Evolutionary conservation across 352 stramenopile genomes (phyloP), one percentile per base, ranked within the genome.

Genomic region (Peronospora tabacina): DNA sequence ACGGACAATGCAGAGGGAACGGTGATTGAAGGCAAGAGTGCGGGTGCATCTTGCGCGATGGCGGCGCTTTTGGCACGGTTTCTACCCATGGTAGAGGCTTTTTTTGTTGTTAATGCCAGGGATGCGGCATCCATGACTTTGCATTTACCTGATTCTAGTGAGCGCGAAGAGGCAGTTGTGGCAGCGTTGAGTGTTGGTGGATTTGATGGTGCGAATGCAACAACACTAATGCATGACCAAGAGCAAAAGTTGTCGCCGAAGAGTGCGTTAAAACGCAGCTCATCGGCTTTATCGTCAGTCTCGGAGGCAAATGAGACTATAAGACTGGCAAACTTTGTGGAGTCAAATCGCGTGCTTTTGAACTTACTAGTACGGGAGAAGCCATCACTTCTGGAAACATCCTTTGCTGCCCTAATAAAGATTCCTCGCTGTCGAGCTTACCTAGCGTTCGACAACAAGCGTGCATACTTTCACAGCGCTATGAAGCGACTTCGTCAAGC

Each of bases 381-480:
- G 63, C 89, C 96, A 7, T 83, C 82, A 33, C 67, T 99, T 10
- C 56, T 99, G 24, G 96, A 99, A 48, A 94, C 93, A 28, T 97
- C 93, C 11, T 76, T 99, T 24, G 80, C 83, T 22, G 84, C 94
- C 20, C 71, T 99, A 59, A 94, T 99, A 39, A 96, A 98, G 55
- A 85, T 98, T 49, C 75, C 95, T 20, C 80, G 91, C 20, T 99
- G 95, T 61, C 81, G 96, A 26, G 75, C 84, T 20, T 97, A 98
- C 42, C 55, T 99, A 42, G 95, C 98, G 54, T 99, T 99, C 60
- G 97, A 99, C 70, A 98, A 99, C 53, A 99, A 99, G 61, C 81
- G 96, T 10, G 92, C 95, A 29, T 99, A 97, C 76, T 99, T 99
- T 69, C 95, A 97, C 69, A 95, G 77, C 24, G 84, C 96, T 60